These are phyloP conservation scores for Pugionium dolabratum DNA, from an alignment of 345 rosid genomes.

Conservation along the genomic window DNA sequence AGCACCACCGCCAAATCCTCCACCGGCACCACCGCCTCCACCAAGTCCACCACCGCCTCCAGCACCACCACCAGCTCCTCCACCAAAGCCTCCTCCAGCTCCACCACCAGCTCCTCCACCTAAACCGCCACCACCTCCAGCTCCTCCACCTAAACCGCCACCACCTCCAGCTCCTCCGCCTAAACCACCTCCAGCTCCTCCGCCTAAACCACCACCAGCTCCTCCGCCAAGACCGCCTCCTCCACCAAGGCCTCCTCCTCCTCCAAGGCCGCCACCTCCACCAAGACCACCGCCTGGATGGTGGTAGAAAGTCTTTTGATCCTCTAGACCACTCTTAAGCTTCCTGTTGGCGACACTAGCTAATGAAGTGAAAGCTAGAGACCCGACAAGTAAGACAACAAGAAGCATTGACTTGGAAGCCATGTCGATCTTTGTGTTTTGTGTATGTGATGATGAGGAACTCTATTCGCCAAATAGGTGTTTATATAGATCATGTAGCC, in stretches of 20 bases:
- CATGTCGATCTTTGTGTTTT: slow-evolving; percentile 34
- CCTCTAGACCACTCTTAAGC: slow-evolving; percentile 37
- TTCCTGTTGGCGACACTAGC: slow-evolving; percentile 39
- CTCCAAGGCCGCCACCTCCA: slow-evolving; percentile 44
- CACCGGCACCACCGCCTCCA: slow-evolving; percentile 44
- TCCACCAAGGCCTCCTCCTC: slow-evolving; percentile 43
- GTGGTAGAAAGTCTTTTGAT: slow-evolving; percentile 39
- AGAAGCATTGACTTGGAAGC: slow-evolving; percentile 40
- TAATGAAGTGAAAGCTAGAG: slow-evolving; percentile 39
- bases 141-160: slow-evolving; percentile 45
- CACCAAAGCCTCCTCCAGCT: slow-evolving; percentile 46
- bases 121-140: slow-evolving; percentile 40
- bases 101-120: slow-evolving; percentile 49
- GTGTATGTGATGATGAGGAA: slow-evolving; percentile 34
- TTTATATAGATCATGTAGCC: slow-evolving; percentile 35
- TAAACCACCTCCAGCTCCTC: slow-evolving; percentile 27
- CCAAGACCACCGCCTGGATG: slow-evolving; percentile 40
- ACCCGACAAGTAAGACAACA: slow-evolving; percentile 40
- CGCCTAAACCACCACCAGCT: no score
- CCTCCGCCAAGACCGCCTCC: slow-evolving; percentile 40
- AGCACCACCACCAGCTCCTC: slow-evolving; percentile 47
- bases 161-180: slow-evolving; percentile 48
- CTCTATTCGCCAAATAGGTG: slow-evolving; percentile 21
- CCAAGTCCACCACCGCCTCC: slow-evolving; percentile 48
- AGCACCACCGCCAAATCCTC: slow-evolving; percentile 40